A percentile compares a stretch with the other conserved stretches of the same genome.
Conservation (phyloP, 2,329 filamentous ascomycete genomes). For the Calonectria hawksworthii region DNA sequence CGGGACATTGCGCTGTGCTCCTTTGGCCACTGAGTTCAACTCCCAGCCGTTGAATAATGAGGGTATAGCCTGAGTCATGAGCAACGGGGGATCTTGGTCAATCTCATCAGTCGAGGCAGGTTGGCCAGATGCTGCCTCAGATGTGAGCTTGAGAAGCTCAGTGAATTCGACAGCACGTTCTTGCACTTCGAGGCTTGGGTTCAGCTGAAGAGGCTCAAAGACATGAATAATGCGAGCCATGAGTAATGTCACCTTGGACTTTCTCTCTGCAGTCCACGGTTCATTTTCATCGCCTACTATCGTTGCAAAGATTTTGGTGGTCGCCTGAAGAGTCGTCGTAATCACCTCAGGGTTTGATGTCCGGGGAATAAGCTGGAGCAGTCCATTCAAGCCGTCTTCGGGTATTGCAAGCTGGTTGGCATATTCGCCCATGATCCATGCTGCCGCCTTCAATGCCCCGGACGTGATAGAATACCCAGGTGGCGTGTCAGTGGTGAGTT, state of each 20-base stretch:
- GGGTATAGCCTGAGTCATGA: constrained; percentile 92
- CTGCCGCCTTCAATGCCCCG: constrained; percentile 80
- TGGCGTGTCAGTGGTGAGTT: constrained; percentile 66
- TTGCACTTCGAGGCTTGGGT: constrained; percentile 94
- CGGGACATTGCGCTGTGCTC: constrained; percentile 89
- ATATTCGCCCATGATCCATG: constrained; percentile 93
- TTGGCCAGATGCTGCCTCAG: constrained; percentile 82
- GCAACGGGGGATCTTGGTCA: constrained; percentile 79
- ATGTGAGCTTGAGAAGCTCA: constrained; percentile 88
- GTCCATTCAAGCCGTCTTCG: constrained; percentile 78
- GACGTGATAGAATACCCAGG: constrained; percentile 69
- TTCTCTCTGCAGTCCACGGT: constrained; percentile 80
- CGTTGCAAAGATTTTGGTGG: constrained; percentile 85
- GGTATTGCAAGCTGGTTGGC: constrained; percentile 78
- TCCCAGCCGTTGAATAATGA: constrained; percentile 89
- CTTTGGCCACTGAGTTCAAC: constrained; percentile 88
- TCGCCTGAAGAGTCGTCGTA: constrained; percentile 85
- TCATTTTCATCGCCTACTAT: constrained; percentile 76
- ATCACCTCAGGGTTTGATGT: constrained; percentile 75
- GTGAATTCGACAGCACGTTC: constrained; percentile 94
- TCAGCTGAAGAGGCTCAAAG: constrained; percentile 82
- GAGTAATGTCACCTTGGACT: constrained; percentile 81
- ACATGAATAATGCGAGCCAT: constrained; percentile 87
- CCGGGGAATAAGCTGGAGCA: constrained; percentile 77
- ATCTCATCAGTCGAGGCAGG: constrained; percentile 66